phyloP scores from a whole-genome alignment of 2,329 filamentous ascomycete species.

The Escovopsis weberi region DNA sequence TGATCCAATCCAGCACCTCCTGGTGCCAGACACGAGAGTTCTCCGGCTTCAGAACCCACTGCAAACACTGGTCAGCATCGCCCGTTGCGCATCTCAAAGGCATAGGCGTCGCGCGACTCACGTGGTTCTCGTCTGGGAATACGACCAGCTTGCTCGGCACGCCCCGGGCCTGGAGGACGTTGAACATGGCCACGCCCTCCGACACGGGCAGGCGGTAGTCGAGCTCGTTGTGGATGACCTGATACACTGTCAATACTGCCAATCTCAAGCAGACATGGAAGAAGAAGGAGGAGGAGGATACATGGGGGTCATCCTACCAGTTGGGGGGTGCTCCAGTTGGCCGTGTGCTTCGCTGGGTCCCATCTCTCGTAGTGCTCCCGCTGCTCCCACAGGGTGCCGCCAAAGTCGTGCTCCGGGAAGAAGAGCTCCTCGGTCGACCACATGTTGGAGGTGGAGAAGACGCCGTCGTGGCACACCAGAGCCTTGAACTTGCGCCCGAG shows the following conservation, averaged over 20 bases:
- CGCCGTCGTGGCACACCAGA: conserved; percentile 76
- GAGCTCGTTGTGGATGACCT: conserved; percentile 69
- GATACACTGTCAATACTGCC: conserved; percentile 4
- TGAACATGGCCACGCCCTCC: conserved; percentile 76
- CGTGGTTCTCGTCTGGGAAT: conserved; percentile 62
- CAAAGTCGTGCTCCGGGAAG: conserved; percentile 55
- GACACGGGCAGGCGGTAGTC: conserved; percentile 80
- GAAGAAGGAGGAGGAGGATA: background rate
- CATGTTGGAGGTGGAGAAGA: conserved; percentile 57
- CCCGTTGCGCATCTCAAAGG: background rate
- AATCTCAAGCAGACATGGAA: background rate
- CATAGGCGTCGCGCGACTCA: conserved; percentile 11
- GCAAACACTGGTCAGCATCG: conserved; percentile 1
- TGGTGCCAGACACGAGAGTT: conserved; percentile 85
- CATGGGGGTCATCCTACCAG: conserved; percentile 36
- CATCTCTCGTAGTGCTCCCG: conserved; percentile 51
- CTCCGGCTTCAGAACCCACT: conserved; percentile 82
- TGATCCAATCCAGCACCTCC: conserved; percentile 68
- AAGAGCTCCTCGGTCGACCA: conserved; percentile 55
- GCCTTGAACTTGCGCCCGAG: conserved; percentile 77
- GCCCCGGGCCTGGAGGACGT: conserved; percentile 61
- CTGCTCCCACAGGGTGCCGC: conserved; percentile 45
- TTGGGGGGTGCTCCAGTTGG: conserved; percentile 74
- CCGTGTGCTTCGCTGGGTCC: conserved; percentile 49
- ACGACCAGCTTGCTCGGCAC: conserved; percentile 66